phyloP scores from a whole-genome alignment of 768 basidiomycete species.

The Boletus rex-veris region DNA sequence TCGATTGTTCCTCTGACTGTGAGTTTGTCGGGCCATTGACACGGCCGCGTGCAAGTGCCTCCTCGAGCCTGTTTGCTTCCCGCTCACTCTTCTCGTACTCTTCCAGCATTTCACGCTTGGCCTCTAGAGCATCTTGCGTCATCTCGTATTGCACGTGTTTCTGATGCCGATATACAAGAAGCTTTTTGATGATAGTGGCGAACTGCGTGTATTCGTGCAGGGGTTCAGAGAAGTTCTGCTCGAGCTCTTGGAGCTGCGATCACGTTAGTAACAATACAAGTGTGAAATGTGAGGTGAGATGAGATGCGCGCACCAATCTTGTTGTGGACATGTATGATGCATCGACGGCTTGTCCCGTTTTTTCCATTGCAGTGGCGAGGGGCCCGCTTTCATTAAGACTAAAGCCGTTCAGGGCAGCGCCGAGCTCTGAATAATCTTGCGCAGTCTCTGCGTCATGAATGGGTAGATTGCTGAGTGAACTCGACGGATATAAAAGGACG shows the following conservation, averaged over 20 bases:
- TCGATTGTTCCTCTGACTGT: conserved; percentile 31
- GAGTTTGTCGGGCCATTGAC: conserved; percentile 26
- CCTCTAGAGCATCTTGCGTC: conserved; percentile 87
- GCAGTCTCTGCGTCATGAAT: conserved; percentile 54
- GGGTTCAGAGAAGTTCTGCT: conserved; percentile 94
- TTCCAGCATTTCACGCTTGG: conserved; percentile 78
- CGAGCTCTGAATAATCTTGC: conserved; percentile 87
- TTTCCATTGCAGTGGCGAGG: conserved; percentile 85
- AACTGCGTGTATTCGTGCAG: conserved; percentile 96
- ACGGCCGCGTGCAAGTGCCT: conserved; percentile 69
- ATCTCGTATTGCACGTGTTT: conserved; percentile 98
- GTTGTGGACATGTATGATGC: conserved; percentile 91
- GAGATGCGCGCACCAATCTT: conserved; percentile 58
- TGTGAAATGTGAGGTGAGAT: conserved; percentile 1
- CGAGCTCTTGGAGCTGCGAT: conserved; percentile 83
- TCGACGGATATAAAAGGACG: conserved; percentile 1
- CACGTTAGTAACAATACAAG: conserved; percentile 5
- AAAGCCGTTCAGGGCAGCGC: conserved; percentile 89
- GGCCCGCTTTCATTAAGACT: conserved; percentile 79
- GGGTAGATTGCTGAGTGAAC: conserved; percentile 1
- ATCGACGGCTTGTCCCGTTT: conserved; percentile 95
- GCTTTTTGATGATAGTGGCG: conserved; percentile 88
- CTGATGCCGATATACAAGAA: conserved; percentile 93
- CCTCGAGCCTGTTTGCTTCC: conserved; percentile 86
- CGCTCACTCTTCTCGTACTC: conserved; percentile 90